phyloP scores from a whole-genome alignment of 768 basidiomycete genomes.

The Sistotremastrum suecicum region DNA sequence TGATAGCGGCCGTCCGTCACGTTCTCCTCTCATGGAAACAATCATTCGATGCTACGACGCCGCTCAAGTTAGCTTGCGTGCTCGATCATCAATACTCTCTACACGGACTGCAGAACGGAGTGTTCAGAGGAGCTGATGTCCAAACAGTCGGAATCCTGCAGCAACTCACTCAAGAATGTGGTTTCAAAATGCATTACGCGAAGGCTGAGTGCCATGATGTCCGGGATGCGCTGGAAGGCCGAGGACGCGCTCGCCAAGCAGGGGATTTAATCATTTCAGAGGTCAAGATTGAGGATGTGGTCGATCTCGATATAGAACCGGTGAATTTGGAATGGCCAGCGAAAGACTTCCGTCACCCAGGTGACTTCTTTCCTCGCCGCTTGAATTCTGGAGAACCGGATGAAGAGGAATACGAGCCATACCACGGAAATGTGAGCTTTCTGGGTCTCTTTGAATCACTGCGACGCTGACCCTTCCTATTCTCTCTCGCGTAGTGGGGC shows the following conservation, averaged over 20 bases:
- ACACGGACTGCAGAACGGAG: neutral
- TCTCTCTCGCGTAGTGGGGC: no score
- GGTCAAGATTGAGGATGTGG: neutral
- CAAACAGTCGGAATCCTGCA: neutral
- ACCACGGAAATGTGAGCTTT: conserved; percentile 6
- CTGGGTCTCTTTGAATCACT: neutral
- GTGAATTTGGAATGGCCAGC: neutral
- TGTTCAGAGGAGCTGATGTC: conserved; percentile 6
- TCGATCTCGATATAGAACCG: neutral
- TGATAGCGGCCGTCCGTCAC: neutral
- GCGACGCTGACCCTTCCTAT: no score
- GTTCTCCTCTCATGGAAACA: conserved; percentile 3
- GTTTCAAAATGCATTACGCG: conserved; percentile 3
- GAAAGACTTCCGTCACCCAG: neutral
- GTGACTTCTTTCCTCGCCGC: neutral
- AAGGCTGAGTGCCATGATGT: conserved; percentile 1
- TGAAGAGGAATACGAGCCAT: conserved; percentile 5
- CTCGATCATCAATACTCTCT: conserved; percentile 7
- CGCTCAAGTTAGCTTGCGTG: conserved; percentile 4
- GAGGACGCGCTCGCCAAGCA: neutral
- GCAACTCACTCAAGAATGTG: neutral
- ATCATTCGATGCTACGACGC: neutral
- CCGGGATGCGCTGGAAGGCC: neutral
- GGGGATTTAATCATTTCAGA: neutral
- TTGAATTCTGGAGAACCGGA: neutral